These are phyloP conservation scores for Solanum neorickii DNA, from an alignment of 257 asterid species.

Conservation along the genomic window DNA sequence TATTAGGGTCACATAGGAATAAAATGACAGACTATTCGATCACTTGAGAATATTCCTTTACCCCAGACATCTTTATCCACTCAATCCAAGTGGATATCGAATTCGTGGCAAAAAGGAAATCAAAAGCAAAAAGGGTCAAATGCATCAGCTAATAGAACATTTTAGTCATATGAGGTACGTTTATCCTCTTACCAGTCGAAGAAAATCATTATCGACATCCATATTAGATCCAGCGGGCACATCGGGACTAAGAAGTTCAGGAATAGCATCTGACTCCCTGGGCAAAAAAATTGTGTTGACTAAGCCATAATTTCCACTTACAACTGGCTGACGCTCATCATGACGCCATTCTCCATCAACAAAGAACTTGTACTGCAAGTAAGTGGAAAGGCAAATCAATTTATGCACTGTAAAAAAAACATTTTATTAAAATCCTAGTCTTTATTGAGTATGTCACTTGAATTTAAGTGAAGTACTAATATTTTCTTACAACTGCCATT, in stretches of 20 bases:
- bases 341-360: conserved; percentile 85
- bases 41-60: not conserved
- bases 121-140: not conserved
- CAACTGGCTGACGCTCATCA: conserved; percentile 61
- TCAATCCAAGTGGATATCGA: not conserved
- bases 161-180: not conserved
- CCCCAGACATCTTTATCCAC: not conserved
- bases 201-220: conserved; percentile 64
- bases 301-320: conserved; percentile 53
- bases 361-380: conserved; percentile 56
- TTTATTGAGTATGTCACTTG: not conserved
- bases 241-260: conserved; percentile 31
- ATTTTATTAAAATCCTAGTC: not conserved
- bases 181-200: conserved; percentile 30
- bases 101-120: not conserved
- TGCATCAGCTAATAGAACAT: not conserved
- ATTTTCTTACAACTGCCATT: not conserved
- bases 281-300: conserved; percentile 64
- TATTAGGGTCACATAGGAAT: not conserved
- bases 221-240: conserved; percentile 39
- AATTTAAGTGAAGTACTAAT: not conserved
- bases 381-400: not conserved
- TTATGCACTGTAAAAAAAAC: not conserved
- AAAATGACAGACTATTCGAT: not conserved
- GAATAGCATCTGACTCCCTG: conserved; percentile 42